Percentiles rank a stretch among this genome's conserved stretches.
Conservation (phyloP, 345 rosid species). For the Camelina hispida region DNA sequence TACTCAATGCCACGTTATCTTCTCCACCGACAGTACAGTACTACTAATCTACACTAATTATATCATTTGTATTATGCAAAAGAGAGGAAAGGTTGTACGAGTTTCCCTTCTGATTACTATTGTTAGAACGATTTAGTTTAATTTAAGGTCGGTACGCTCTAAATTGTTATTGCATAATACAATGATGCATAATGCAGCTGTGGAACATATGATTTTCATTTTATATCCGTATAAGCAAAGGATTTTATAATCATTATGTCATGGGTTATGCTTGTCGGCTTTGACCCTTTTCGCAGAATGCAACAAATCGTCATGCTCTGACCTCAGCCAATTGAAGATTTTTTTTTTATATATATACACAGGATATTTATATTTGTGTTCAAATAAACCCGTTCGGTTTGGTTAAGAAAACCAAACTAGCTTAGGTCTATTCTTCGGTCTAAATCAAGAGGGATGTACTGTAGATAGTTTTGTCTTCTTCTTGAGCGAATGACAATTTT, state of each 20-base stretch:
- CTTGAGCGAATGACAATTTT: too few relatives aligned
- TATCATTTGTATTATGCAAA: conserved; percentile 12
- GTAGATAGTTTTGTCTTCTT: not conserved
- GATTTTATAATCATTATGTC: not conserved
- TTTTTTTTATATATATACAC: too few relatives aligned
- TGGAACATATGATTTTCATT: too few relatives aligned
- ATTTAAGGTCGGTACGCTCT: too few relatives aligned
- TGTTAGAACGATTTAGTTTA: too few relatives aligned
- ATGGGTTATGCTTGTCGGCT: not conserved
- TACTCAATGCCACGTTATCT: conserved; percentile 42
- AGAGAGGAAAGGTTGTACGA: not conserved
- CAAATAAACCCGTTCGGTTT: not conserved
- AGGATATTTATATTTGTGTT: too few relatives aligned
- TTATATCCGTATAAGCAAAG: not conserved
- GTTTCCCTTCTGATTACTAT: not conserved
- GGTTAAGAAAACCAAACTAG: not conserved
- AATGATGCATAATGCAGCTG: too few relatives aligned
- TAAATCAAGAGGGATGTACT: not conserved
- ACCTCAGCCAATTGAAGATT: too few relatives aligned
- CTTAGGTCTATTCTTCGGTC: not conserved
- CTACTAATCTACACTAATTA: not conserved
- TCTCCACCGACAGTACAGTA: conserved; percentile 43
- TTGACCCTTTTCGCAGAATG: not conserved
- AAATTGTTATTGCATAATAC: too few relatives aligned
- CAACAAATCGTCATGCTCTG: not conserved